Evolutionary conservation across 2,329 filamentous ascomycete genomes (phyloP).

Genomic region (Alternaria atra): DNA sequence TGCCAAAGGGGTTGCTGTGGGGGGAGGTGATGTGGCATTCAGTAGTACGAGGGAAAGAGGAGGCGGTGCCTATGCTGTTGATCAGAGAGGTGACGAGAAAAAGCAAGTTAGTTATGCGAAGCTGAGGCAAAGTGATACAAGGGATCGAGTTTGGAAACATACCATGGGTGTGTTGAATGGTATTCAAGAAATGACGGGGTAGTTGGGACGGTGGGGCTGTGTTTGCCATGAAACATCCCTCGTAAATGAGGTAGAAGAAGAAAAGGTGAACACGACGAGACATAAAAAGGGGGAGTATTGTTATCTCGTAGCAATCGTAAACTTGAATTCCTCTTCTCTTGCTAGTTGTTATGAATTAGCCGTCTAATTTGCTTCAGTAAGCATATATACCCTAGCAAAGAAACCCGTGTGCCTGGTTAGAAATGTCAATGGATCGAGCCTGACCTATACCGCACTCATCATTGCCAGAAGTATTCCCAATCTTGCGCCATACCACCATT

Average conservation of each 20-base stretch:
- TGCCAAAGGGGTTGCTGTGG: neutral
- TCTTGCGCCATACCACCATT: slow-evolving; percentile 21
- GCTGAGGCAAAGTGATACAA: slow-evolving; percentile 35
- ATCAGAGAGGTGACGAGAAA: slow-evolving; percentile 31
- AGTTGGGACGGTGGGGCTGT: neutral
- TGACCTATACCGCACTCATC: neutral
- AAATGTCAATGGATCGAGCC: neutral
- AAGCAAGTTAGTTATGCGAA: slow-evolving; percentile 28
- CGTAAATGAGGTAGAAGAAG: neutral
- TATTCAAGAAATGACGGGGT: neutral
- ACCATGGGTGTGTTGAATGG: slow-evolving; percentile 28
- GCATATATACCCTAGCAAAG: no score
- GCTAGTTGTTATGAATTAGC: neutral
- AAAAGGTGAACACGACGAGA: neutral
- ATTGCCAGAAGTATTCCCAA: slow-evolving; percentile 33
- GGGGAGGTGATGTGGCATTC: slow-evolving; percentile 14
- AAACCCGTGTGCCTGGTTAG: neutral
- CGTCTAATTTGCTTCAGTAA: no score
- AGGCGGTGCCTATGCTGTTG: slow-evolving; percentile 40
- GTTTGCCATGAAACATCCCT: neutral
- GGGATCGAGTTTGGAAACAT: slow-evolving; percentile 44
- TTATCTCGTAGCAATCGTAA: neutral
- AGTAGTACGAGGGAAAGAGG: slow-evolving; percentile 34
- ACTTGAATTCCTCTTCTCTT: neutral
- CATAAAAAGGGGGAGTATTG: neutral